phyloP scores from a whole-genome alignment of 1,284 basidiomycete genomes.

The Xerocomus amazonicus region DNA sequence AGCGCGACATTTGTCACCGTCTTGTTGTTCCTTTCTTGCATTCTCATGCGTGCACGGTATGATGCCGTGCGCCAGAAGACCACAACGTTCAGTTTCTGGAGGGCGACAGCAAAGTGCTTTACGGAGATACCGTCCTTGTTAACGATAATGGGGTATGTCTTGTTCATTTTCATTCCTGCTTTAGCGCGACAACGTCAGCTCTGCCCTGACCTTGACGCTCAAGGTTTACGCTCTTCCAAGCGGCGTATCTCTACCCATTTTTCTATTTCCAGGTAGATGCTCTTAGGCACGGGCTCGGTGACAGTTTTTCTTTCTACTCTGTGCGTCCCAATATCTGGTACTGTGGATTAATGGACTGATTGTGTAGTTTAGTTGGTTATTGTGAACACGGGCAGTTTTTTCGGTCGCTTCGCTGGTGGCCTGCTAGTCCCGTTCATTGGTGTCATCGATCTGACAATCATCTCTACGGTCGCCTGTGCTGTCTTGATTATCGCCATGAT shows the following conservation, averaged over 20 bases:
- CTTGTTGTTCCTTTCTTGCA: conserved; percentile 27
- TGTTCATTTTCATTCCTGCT: not conserved
- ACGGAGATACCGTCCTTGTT: conserved; percentile 24
- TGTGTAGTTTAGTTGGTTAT: conserved; percentile 37
- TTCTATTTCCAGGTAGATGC: conserved; percentile 33
- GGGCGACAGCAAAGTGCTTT: conserved; percentile 21
- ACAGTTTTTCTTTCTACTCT: conserved; percentile 30
- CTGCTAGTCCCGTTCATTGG: conserved; percentile 37
- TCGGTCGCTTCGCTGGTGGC: conserved; percentile 40
- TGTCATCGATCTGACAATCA: conserved; percentile 40
- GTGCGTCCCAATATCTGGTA: conserved; percentile 9
- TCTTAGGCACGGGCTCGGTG: conserved; percentile 23
- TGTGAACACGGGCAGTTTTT: conserved; percentile 39
- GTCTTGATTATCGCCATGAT: conserved; percentile 41
- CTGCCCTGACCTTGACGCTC: not conserved
- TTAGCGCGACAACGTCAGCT: not conserved
- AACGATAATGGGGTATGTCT: conserved; percentile 14
- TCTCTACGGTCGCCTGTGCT: conserved; percentile 25
- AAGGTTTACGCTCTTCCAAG: conserved; percentile 24
- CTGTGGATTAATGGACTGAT: not conserved
- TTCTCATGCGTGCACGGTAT: conserved; percentile 30
- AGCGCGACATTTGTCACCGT: conserved; percentile 30
- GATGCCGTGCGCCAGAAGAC: not conserved
- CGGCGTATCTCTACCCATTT: conserved; percentile 22
- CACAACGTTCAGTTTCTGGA: conserved; percentile 13